Evolutionary conservation across 345 rosid genomes (phyloP), one percentile per base, ranked within the genome.

Genomic region (Rhodomyrtus tomentosa): DNA sequence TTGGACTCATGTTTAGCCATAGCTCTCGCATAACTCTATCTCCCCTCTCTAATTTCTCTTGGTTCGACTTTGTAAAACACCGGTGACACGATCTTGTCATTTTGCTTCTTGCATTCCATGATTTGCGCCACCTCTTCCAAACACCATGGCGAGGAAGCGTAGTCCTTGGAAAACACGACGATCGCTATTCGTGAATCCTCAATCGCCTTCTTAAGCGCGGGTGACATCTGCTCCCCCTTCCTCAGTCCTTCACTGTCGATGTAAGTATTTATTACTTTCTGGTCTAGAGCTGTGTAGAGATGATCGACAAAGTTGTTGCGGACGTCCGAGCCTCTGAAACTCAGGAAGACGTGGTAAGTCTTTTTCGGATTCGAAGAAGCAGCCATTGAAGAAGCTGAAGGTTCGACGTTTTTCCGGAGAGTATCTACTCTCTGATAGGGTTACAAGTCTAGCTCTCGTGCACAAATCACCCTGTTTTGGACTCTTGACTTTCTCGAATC

Each of bases 191-290:
- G 0, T 0, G 84, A 83, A 1, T 42, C 25, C 59, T 48, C 42
- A 6, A 83, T 59, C 1, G 80, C 72, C 10, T 53, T 49, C 0
- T 42, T 55, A 11, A 83, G 45, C 0, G 18, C 32, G 0, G 27
- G 27, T 0, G 2, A 21, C 3, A 58, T 48, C 0, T 0, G 0
- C 0, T 49, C 29, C 1, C 53, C 76, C 24, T 55, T 55, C 32
- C 0, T 22, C 2, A 83, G n/a, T 45, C 27, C 55, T 21, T 56
- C 40, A 0, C 80, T 59, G 13, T 59, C 84, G 10, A 56, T 0
- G 10, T 40, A 83, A 13, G 48, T 27, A 22, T 14, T 9, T 12
- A 58, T 4, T 24, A 80, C 84, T 10, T 3, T 49, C 1, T 20
- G 54, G 0, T 20, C 6, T 5, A 83, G 42, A 11, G 48, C 42